Evolutionary conservation across 2,329 filamentous ascomycete species (phyloP), one percentile per base, ranked within the genome.

Genomic region (Diaporthe citri): DNA sequence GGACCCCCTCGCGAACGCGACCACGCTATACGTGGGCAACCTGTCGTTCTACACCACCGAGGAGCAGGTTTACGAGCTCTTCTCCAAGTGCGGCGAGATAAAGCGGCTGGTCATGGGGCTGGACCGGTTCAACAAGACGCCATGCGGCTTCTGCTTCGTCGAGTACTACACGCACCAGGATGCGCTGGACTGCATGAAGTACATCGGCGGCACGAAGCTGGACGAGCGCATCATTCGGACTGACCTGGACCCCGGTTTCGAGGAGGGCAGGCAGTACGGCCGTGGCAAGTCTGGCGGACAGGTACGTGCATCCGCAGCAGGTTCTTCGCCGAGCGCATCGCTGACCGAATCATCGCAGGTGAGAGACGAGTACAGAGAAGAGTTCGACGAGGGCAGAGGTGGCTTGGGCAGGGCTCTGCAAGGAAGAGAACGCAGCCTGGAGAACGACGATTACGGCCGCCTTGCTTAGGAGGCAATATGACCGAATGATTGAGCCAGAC

Each of bases 91-190:
- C 85, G 97, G 97, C 81, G 97, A 98, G 87, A 97, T 99, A 86
- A 99, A 99, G 87, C 94, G 97, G 39, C 91, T 99, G 64, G 92
- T 99, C 78, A 99, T 99, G 97, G 97, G 97, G 67, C 91, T 99
- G 71, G 97, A 99, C 83, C 93, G 97, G 74, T 98, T 97, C 88
- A 94, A 94, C 85, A 99, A 99, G 88, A 99, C 97, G 0, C 97
- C 97, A 1, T 99, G 97, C 85, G 97, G 97, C 55, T 99, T 99
- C 89, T 99, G 97, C 88, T 99, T 99, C 82, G 97, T 99, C 81
- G 97, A 99, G 86, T 99, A 99, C 87, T 98, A 98, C 87, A 98
- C 93, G 41, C 97, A 98, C 84, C 93, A 98, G 82, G 97, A 99
- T 84, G 97, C 97, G 12, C 90, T 99, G 67, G 97, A 99, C 84